phyloP scores from a whole-genome alignment of 192 early-diverging fungal species.

The Polychytrium aggregatum region DNA sequence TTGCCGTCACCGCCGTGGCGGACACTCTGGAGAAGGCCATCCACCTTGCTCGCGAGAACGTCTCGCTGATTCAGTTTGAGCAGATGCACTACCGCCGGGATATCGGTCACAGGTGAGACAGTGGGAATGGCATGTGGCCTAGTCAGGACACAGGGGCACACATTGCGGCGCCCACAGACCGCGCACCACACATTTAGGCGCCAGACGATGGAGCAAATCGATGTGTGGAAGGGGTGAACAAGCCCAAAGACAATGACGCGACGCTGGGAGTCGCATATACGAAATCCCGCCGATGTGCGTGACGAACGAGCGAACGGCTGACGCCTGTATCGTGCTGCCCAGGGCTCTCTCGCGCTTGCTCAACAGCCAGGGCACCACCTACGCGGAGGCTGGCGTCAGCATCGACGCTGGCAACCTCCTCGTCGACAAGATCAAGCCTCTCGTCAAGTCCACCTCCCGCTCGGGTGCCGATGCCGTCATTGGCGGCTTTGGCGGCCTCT shows the following conservation, averaged over 20 bases:
- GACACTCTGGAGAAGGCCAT: conserved; percentile 66
- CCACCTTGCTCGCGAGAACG: conserved; percentile 58
- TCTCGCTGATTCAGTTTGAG: conserved; percentile 67
- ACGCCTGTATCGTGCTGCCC: too few relatives aligned
- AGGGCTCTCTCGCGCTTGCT: too few relatives aligned
- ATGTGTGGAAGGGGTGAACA: too few relatives aligned
- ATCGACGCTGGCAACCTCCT: conserved; percentile 94
- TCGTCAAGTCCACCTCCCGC: conserved; percentile 86
- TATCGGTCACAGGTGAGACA: conserved; percentile 63
- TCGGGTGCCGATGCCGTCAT: conserved; percentile 92
- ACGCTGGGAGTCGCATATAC: too few relatives aligned
- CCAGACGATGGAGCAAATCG: too few relatives aligned
- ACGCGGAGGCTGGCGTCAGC: conserved; percentile 90
- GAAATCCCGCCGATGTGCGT: too few relatives aligned
- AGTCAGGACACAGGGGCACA: conserved; percentile 30
- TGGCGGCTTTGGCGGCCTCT: conserved; percentile 96
- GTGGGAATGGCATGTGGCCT: too few relatives aligned
- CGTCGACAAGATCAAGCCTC: conserved; percentile 90
- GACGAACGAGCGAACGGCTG: too few relatives aligned
- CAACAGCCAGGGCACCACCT: conserved; percentile 59
- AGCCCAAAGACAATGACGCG: too few relatives aligned
- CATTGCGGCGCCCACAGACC: conserved; percentile 29
- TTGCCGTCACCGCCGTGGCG: conserved; percentile 80
- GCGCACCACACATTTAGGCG: too few relatives aligned
- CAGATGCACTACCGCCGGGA: conserved; percentile 83